phyloP scores from a whole-genome alignment of 495 filamentous ascomycete species.

The Hypoxylon fragiforme region DNA sequence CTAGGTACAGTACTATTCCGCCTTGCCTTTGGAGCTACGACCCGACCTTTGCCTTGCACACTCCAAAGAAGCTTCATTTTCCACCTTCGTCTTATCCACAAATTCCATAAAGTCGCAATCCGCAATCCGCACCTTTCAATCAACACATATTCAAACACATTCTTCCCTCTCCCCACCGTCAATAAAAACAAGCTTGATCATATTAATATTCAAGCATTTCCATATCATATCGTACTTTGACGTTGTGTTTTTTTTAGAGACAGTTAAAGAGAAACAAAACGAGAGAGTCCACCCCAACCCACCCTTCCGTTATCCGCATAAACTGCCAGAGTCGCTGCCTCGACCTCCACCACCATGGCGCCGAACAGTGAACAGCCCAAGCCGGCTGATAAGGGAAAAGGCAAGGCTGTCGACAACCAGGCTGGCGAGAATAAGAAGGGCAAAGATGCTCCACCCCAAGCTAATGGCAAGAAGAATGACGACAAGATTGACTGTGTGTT shows the following conservation, averaged over 20 bases:
- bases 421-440: constrained; percentile 66
- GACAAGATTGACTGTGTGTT: constrained; percentile 53
- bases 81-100: too few species aligned
- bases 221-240: too few species aligned
- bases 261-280: too few species aligned
- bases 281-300: too few species aligned
- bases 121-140: not conserved
- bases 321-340: constrained; percentile 1
- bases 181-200: not conserved
- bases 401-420: constrained; percentile 75
- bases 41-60: constrained; percentile 27
- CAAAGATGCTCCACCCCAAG: constrained; percentile 66
- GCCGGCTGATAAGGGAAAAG: constrained; percentile 91
- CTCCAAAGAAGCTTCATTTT: too few species aligned
- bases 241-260: too few species aligned
- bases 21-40: constrained; percentile 32
- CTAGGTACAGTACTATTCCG: constrained; percentile 17
- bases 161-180: not conserved
- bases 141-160: not conserved
- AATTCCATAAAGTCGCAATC: too few species aligned
- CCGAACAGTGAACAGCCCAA: constrained; percentile 87
- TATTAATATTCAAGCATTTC: constrained; percentile 5
- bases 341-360: constrained; percentile 64
- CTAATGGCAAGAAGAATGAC: constrained; percentile 76
- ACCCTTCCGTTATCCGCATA: constrained; percentile 13